phyloP scores from a whole-genome alignment of 306 rosid genomes.

The Delonix regia region DNA sequence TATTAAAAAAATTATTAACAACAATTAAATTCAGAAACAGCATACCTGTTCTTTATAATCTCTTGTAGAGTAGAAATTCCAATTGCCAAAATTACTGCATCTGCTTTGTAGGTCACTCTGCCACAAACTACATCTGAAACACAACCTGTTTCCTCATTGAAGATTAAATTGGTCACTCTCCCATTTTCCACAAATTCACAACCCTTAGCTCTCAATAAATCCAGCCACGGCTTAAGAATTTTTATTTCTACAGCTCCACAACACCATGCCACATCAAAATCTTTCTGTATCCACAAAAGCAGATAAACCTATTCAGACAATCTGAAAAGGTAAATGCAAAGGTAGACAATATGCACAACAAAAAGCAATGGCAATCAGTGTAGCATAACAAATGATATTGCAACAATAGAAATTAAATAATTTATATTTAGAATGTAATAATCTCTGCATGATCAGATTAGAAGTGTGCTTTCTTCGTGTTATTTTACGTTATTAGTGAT shows the following conservation, averaged over 20 bases:
- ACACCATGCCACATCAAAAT: constrained; percentile 56
- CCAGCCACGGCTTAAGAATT: constrained; percentile 59
- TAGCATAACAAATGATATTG: neutral
- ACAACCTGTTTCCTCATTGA: constrained; percentile 48
- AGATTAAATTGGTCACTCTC: constrained; percentile 43
- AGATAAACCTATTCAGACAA: neutral
- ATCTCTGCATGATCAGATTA: neutral
- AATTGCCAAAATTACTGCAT: constrained; percentile 58
- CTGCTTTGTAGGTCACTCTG: constrained; percentile 40
- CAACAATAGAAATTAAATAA: neutral
- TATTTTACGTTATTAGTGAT: neutral
- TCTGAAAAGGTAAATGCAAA: neutral
- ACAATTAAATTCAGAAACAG: neutral
- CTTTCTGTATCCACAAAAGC: constrained; percentile 47
- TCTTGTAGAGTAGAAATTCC: constrained; percentile 57
- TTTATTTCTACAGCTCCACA: constrained; percentile 52
- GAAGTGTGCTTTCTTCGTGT: neutral
- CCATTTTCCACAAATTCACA: constrained; percentile 51
- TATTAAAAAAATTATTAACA: neutral
- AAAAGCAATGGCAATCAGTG: neutral
- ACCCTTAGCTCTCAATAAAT: constrained; percentile 47
- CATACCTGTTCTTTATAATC: constrained; percentile 50
- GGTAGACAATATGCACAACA: constrained; percentile 10
- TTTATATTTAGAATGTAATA: neutral
- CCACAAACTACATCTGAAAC: constrained; percentile 50